Evolutionary conservation across 495 filamentous ascomycete genomes (phyloP).

Genomic region (Neurospora sublineolata): DNA sequence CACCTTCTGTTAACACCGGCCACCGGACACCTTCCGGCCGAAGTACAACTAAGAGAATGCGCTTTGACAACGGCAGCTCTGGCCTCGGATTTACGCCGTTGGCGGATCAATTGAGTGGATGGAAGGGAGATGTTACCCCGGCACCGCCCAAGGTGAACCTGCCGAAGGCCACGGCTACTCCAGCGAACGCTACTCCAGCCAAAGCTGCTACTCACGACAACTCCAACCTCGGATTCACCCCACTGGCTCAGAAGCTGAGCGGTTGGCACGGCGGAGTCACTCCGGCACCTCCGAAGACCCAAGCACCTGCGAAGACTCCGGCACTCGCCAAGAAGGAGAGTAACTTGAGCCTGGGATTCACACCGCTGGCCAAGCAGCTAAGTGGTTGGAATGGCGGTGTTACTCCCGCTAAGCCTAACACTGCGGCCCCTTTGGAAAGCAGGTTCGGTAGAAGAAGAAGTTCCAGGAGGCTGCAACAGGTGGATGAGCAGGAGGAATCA

Average conservation of each 20-base stretch:
- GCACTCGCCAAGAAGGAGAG: neutral
- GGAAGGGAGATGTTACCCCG: constrained; percentile 3
- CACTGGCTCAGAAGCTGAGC: neutral
- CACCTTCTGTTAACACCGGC: neutral
- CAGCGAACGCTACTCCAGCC: neutral
- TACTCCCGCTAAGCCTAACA: neutral
- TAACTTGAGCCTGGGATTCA: constrained; percentile 36
- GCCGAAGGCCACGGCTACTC: neutral
- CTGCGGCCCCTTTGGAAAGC: neutral
- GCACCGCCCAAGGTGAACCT: neutral
- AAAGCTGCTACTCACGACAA: neutral
- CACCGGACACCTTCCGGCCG: constrained; percentile 6
- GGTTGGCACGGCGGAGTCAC: neutral
- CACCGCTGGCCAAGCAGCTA: constrained; percentile 49
- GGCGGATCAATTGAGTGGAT: neutral
- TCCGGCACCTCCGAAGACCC: neutral
- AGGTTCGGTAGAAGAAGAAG: neutral
- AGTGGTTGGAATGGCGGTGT: constrained; percentile 43
- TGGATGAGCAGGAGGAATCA: neutral
- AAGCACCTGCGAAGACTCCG: neutral
- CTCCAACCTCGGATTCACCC: neutral
- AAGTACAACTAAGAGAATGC: constrained; percentile 13
- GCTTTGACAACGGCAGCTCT: neutral
- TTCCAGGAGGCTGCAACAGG: neutral
- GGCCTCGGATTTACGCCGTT: neutral